These are phyloP conservation scores for Blastobotrys buckinghamii DNA, from an alignment of 1,139 yeast genomes.

Conservation along the genomic window DNA sequence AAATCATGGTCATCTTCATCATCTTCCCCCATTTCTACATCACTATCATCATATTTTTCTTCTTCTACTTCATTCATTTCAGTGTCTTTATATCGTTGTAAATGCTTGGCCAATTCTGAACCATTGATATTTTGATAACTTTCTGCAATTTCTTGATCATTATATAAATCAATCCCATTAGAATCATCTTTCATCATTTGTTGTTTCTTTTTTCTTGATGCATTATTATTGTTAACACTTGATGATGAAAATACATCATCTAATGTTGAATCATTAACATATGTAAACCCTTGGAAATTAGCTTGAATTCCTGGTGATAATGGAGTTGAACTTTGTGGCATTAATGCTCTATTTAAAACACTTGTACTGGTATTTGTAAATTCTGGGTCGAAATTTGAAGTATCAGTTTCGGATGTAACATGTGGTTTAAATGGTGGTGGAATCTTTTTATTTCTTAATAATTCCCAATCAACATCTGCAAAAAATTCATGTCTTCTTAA, in stretches of 20 bases:
- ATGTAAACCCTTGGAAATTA: constrained; percentile 91
- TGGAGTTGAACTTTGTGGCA: constrained; percentile 59
- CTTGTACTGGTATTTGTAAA: constrained; percentile 90
- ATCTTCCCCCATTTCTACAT: constrained; percentile 43
- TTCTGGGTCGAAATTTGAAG: constrained; percentile 95
- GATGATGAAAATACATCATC: constrained; percentile 62
- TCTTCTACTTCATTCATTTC: constrained; percentile 49
- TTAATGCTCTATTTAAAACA: constrained; percentile 58
- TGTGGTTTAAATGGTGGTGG: constrained; percentile 98
- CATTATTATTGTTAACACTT: not conserved
- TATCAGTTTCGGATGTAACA: constrained; percentile 82
- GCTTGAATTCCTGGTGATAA: constrained; percentile 93
- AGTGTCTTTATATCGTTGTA: constrained; percentile 52
- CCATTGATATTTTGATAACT: constrained; percentile 19
- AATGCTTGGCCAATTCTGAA: constrained; percentile 12
- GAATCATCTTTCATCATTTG: constrained; percentile 23
- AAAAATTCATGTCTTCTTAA: constrained; percentile 87
- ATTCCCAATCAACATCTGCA: constrained; percentile 83
- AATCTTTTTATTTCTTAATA: constrained; percentile 69
- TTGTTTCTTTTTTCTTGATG: constrained; percentile 11
- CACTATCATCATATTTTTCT: constrained; percentile 49
- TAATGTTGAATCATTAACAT: constrained; percentile 90
- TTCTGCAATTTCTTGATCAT: constrained; percentile 33
- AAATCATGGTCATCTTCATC: constrained; percentile 65
- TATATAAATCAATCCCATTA: constrained; percentile 34